Conservation (phyloP, 1,284 basidiomycete species). For the Sanghuangporus baumii region DNA sequence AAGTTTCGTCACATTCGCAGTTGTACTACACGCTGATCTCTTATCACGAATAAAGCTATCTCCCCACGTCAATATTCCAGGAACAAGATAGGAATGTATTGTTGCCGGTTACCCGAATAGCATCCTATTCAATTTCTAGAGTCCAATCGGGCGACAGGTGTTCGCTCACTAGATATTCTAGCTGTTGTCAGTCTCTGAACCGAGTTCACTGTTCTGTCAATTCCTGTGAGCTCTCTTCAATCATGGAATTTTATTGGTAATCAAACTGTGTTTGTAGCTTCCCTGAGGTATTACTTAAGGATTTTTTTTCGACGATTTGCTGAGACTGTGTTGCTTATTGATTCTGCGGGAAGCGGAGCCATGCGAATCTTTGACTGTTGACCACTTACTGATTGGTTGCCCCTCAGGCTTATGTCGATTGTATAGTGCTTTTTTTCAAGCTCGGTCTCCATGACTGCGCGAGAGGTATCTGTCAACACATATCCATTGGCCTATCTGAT, state of each 20-base stretch:
- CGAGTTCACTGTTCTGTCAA: no score
- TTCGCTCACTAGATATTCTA: no score
- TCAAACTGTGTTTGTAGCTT: no score
- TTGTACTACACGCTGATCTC: background rate
- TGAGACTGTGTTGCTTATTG: background rate
- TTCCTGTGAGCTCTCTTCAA: no score
- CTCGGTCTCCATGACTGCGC: background rate
- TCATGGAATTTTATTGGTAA: no score
- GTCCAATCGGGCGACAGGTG: background rate
- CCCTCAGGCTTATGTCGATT: background rate
- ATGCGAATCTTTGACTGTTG: no score
- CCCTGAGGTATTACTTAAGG: no score
- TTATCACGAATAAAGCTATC: background rate
- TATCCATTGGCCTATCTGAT: background rate
- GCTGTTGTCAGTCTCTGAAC: no score
- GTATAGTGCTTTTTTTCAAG: background rate
- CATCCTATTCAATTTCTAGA: background rate
- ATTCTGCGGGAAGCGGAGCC: no score
- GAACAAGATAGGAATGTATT: background rate
- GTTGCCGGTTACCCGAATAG: background rate
- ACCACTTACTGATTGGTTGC: background rate
- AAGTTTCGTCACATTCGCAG: background rate
- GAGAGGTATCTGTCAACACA: background rate
- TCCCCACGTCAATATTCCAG: background rate
- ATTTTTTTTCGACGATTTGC: no score